These are phyloP conservation scores for Apiospora saccharicola DNA, from an alignment of 2,329 filamentous ascomycete species.

Conservation along the genomic window DNA sequence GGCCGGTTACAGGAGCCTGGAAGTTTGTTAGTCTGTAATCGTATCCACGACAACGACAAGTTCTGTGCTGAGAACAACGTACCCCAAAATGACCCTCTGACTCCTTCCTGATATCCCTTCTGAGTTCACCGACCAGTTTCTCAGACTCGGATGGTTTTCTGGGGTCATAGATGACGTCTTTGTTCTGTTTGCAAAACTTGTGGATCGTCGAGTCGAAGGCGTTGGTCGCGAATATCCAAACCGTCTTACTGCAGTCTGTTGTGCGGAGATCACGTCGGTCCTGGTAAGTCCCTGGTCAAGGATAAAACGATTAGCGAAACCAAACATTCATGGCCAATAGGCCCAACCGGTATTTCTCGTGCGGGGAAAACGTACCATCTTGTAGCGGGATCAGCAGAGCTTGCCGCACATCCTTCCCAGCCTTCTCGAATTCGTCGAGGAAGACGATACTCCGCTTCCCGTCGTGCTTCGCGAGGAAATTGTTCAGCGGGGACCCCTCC, in stretches of 20 bases:
- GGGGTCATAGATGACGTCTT: constrained; percentile 25
- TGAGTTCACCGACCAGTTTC: constrained; percentile 29
- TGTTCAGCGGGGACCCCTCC: constrained; percentile 53
- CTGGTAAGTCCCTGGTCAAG: constrained; percentile 43
- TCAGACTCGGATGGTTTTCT: constrained; percentile 27
- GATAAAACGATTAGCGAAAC: not conserved
- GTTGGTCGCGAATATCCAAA: constrained; percentile 59
- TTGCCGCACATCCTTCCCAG: constrained; percentile 47
- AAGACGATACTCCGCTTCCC: constrained; percentile 52
- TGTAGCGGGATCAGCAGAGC: constrained; percentile 54
- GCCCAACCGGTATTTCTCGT: too few species aligned
- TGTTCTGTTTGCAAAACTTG: constrained; percentile 44
- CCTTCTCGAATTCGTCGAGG: constrained; percentile 61
- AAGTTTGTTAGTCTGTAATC: constrained; percentile 25
- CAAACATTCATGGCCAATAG: constrained; percentile 36
- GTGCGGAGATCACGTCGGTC: constrained; percentile 45
- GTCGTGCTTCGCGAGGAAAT: constrained; percentile 50
- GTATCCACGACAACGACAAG: not conserved
- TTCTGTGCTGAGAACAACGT: too few species aligned
- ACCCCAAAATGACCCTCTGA: not conserved
- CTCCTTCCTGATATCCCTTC: constrained; percentile 24
- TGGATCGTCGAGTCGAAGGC: constrained; percentile 48
- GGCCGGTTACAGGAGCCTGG: constrained; percentile 48
- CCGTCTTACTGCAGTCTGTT: constrained; percentile 52
- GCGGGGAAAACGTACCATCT: constrained; percentile 33